These are phyloP conservation scores for Calonectria hawksworthii DNA, from an alignment of 2,329 filamentous ascomycete genomes.

Conservation along the genomic window DNA sequence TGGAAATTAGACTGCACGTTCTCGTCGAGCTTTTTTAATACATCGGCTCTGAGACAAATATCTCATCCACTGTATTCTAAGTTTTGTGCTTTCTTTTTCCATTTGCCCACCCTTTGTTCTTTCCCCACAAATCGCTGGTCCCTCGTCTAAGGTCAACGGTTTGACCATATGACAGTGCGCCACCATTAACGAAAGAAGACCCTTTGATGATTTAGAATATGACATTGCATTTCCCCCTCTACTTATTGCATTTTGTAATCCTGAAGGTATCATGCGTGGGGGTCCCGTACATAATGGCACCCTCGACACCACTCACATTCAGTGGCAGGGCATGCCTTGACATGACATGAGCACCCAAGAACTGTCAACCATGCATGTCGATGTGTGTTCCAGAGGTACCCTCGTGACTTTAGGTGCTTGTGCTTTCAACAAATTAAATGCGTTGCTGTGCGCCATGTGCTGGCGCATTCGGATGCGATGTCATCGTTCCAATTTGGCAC, in stretches of 20 bases:
- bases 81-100: background rate
- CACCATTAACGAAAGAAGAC: background rate
- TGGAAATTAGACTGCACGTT: background rate
- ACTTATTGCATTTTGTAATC: background rate
- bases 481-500: slow-evolving; percentile 44
- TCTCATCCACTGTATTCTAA: background rate
- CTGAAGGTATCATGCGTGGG: background rate
- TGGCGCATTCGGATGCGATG: slow-evolving; percentile 32
- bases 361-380: background rate
- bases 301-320: background rate
- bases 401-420: background rate
- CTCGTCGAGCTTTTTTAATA: background rate
- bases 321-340: background rate
- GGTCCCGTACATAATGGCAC: background rate
- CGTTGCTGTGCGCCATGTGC: slow-evolving; percentile 38
- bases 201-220: background rate
- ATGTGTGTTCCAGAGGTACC: background rate
- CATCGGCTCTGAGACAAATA: background rate
- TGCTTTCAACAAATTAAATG: slow-evolving; percentile 35
- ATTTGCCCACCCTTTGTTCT: background rate
- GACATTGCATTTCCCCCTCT: background rate
- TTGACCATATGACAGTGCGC: background rate
- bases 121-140: background rate
- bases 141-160: background rate
- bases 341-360: background rate